Evolutionary conservation across 108 stramenopile species (phyloP).

Genomic region (Bacterosira constricta): DNA sequence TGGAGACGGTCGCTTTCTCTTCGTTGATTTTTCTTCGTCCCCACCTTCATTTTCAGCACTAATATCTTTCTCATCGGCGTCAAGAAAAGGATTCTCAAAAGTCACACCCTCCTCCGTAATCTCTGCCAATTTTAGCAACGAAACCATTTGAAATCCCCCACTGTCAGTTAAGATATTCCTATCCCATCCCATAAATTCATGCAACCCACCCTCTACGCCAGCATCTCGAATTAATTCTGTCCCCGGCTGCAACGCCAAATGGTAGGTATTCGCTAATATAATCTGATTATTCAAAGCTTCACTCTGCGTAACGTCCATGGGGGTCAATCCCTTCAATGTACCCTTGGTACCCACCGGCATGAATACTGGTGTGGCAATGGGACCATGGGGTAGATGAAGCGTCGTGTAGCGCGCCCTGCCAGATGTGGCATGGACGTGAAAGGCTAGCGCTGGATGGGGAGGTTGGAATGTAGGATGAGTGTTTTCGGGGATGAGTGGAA

Average conservation of each 20-base stretch:
- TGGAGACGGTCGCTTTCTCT: neutral
- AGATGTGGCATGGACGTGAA: conserved; percentile 70
- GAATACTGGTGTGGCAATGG: conserved; percentile 94
- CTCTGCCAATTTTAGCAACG: conserved; percentile 86
- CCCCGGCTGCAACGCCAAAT: conserved; percentile 93
- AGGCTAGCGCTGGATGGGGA: conserved; percentile 61
- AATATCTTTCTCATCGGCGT: neutral
- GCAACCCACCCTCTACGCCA: conserved; percentile 80
- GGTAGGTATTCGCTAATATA: conserved; percentile 97
- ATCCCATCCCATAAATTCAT: conserved; percentile 90
- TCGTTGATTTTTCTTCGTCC: conserved; percentile 9
- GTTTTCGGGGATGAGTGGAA: conserved; percentile 57
- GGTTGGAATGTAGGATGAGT: conserved; percentile 49
- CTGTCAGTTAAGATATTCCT: conserved; percentile 91
- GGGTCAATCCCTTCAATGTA: conserved; percentile 89
- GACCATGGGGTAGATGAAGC: conserved; percentile 77
- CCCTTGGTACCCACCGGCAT: conserved; percentile 99
- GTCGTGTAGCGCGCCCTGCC: conserved; percentile 77
- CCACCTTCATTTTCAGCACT: conserved; percentile 2
- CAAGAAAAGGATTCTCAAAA: conserved; percentile 88
- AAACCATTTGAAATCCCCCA: conserved; percentile 99
- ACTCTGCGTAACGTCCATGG: conserved; percentile 68
- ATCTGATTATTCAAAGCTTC: conserved; percentile 77
- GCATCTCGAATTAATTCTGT: conserved; percentile 77
- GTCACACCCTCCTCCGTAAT: conserved; percentile 96